These are phyloP conservation scores for Diospyros lotus DNA, from an alignment of 148 eudicot species.

Conservation along the genomic window DNA sequence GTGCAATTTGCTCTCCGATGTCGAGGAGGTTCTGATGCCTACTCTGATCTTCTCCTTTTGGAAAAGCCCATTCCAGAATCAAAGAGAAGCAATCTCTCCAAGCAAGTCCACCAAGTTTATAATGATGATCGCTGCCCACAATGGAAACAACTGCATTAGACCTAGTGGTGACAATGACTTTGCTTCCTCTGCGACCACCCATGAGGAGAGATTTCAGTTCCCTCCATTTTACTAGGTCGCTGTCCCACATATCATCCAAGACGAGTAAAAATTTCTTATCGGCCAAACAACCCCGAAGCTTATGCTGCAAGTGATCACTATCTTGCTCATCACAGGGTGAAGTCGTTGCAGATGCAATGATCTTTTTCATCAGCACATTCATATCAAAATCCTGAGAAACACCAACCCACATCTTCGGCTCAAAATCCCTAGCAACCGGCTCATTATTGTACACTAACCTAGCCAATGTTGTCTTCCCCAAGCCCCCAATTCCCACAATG, in stretches of 20 bases:
- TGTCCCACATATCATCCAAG: constrained; percentile 4
- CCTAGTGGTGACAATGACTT: background rate
- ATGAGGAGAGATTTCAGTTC: background rate
- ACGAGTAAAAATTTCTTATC: background rate
- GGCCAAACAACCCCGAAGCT: background rate
- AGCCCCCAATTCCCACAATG: no score
- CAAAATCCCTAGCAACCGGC: no score
- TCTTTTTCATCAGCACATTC: no score
- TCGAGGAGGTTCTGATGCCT: background rate
- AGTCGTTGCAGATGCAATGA: no score
- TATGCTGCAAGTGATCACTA: background rate
- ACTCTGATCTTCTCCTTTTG: background rate
- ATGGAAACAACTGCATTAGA: background rate
- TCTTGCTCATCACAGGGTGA: background rate
- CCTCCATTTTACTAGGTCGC: constrained; percentile 3
- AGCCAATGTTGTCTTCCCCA: no score
- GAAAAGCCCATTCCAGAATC: background rate
- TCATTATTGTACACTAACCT: no score
- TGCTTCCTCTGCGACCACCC: background rate
- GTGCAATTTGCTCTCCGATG: background rate
- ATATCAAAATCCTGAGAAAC: no score
- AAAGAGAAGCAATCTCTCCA: constrained; percentile 7
- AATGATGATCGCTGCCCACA: background rate
- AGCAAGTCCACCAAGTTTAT: background rate
- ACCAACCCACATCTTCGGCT: no score